Evolutionary conservation across 78 protist genomes (phyloP), one percentile per base, ranked within the genome.

Genomic region (Planoprotostelium fungivorum): DNA sequence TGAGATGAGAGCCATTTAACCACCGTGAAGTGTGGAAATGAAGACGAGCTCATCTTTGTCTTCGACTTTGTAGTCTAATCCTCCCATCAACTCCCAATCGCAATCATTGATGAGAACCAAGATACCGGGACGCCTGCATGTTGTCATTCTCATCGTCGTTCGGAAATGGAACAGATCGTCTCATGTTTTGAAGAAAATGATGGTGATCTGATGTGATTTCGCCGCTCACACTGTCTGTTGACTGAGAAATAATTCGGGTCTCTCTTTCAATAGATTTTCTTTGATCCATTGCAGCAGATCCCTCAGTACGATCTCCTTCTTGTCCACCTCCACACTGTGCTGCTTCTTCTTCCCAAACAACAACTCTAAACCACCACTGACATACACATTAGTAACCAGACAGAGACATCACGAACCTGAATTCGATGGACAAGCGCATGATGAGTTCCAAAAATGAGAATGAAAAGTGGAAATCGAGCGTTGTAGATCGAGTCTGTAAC

Each of bases 1-100:
- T 51, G 5, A 5, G 73, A 16, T 25, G 73, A 5, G 73, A 51
- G 73, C 5, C n/a, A 1, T 63, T 93, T 89, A 96, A 28, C 98
- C 98, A 29, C 98, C 98, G 88, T 96, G 98, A 34, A 96, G 92
- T 34, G 97, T 94, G 86, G 97, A 95, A 86, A 96, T 94, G 88
- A 96, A 94, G 34, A 83, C 91, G 38, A 96, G 90, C 0, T 87
- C 88, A 86, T 96, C 98, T 38, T 37, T 38, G 85, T 91, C 94
- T 35, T 92, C 87, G 28, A 96, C 86, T n/a, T 1, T 84, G 86
- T 86, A 94, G 5, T 90, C 96, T 5, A 90, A 87, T 23, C 90
- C 93, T 36, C 94, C 97, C 36, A 91, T 51, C 1, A 96, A 85
- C 88, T 96, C 98, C 93, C 94, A 94, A 89, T 96, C 98, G 0